Base-by-base conservation (phyloP, 306 rosid genomes). In the Erythrophleum fordii region DNA sequence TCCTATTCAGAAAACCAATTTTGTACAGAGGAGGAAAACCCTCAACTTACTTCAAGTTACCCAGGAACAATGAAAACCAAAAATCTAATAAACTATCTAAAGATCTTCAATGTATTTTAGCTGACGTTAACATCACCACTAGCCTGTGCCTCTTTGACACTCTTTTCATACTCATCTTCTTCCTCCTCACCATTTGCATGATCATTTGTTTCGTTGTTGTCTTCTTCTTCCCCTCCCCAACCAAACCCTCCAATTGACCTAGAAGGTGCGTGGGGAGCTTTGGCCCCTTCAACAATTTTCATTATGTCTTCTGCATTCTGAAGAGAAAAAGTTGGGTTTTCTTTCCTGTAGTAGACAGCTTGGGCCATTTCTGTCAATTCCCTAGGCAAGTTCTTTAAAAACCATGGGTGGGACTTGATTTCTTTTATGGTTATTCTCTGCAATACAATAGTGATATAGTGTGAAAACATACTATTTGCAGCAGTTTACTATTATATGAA, bases 341-440 rank as follows among this genome's bases (percentile, higher is more conserved):
- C 91, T 81, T 69, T 85, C 44, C 46, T 82, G 87, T 76, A 65
- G 84, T 82, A 73, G 28, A 83, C 28, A 73, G 51, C 82, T 81
- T 89, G 90, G 67, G 66, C 85, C 31, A 39, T 77, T 83, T 89
- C 88, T 65, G 81, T 84, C 69, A 89, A 90, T 71, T 91, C 95
- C 85, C 86, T 77, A 0, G 90, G 90, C 87, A 87, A 83, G 82
- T 87, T 86, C 88, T 83, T 82, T 46, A 87, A 39, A 77, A 87
- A 91, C 93, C 93, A 91, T 31, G 90, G 91, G 42, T 91, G 89
- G 65, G 44, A 78, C 90, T 86, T 87, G 60, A 89, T 89, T 79
- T 87, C 91, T 49, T 83, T 86, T 37, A 91, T 87, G 44, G 75
- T 89, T 73, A 89, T 86, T 80, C 95, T 84, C 95, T 89, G 76